Base-by-base conservation (phyloP, 768 basidiomycete genomes). In the Suillus discolor region DNA sequence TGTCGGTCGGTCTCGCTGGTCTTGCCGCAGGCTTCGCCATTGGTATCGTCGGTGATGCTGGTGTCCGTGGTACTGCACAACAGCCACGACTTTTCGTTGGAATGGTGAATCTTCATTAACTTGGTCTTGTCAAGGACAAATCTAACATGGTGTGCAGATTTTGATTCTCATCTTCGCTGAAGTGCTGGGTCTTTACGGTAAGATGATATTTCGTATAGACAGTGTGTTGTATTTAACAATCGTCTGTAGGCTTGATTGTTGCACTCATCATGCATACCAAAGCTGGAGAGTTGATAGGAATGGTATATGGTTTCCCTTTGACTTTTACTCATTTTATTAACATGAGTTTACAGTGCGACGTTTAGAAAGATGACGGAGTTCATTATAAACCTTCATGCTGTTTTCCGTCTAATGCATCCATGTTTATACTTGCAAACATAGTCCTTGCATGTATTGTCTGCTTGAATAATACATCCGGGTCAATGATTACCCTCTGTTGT, bases 1-100 rank as follows among this genome's bases (percentile, higher is more conserved):
- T 97, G 59, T 86, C 94, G 1, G 94, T 96, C 73, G 94, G 95
- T 71, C 89, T 94, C 61, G 93, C 96, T 51, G 97, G 97, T 85
- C 87, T 99, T 44, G 93, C 96, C 61, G 97, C 97, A 67, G 97
- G 97, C 60, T 97, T 98, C 70, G 97, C 97, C 67, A 90, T 99
- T 74, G 97, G 97, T 65, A 98, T 99, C 75, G 97, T 99, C 65
- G 97, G 97, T 75, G 97, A 99, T 77, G 96, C 97, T 67, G 97
- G 97, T 85, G 97, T 99, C 36, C 85, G 97, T 55, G 97, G 97
- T 66, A 97, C 96, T 62, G 97, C 96, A 55, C 97, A 98, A 79
- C 96, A 99, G 81, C 94, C 95, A 61, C 83, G 93, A 72, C 83
- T 97, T 71, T 97, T 91, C 79, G 95, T 97, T 72, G 93, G 94